Evolutionary conservation across 1,284 basidiomycete species (phyloP).

Genomic region (Coniferiporia weirii): DNA sequence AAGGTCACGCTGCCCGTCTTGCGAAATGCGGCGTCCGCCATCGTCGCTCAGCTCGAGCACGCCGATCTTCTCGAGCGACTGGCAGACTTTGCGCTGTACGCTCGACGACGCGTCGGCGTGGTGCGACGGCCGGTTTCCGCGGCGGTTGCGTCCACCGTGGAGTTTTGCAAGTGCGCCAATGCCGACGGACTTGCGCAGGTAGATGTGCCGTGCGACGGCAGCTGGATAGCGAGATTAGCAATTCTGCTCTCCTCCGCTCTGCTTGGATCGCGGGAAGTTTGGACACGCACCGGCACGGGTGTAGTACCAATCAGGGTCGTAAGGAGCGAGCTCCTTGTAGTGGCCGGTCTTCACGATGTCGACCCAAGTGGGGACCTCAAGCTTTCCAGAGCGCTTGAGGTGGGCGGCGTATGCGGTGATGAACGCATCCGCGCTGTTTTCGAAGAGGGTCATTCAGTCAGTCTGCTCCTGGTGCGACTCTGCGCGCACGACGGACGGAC

Average conservation of each 20-base stretch:
- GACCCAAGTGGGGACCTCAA: slow-evolving; percentile 98
- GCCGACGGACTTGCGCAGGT: slow-evolving; percentile 98
- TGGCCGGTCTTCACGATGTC: slow-evolving; percentile 98
- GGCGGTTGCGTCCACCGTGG: slow-evolving; percentile 93
- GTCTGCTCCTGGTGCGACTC: too few species aligned
- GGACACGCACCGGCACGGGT: slow-evolving; percentile 81
- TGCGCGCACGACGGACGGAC: slow-evolving; percentile 38
- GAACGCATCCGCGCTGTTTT: slow-evolving; percentile 78
- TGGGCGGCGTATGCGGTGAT: slow-evolving; percentile 90
- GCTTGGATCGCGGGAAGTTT: not conserved
- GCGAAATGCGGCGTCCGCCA: slow-evolving; percentile 93
- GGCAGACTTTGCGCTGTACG: slow-evolving; percentile 89
- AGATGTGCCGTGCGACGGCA: slow-evolving; percentile 98
- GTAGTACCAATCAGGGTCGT: slow-evolving; percentile 99
- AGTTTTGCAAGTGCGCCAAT: slow-evolving; percentile 95
- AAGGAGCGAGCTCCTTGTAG: slow-evolving; percentile 98
- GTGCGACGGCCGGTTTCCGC: slow-evolving; percentile 93
- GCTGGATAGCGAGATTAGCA: slow-evolving; percentile 42
- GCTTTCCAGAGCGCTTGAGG: slow-evolving; percentile 94
- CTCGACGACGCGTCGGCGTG: slow-evolving; percentile 85
- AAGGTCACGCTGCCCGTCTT: slow-evolving; percentile 96
- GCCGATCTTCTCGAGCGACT: slow-evolving; percentile 98
- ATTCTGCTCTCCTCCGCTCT: not conserved
- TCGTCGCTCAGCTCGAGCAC: slow-evolving; percentile 93
- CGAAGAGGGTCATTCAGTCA: slow-evolving; percentile 9